Evolutionary conservation across 306 rosid genomes (phyloP).

Genomic region (Echinosophora koreensis): DNA sequence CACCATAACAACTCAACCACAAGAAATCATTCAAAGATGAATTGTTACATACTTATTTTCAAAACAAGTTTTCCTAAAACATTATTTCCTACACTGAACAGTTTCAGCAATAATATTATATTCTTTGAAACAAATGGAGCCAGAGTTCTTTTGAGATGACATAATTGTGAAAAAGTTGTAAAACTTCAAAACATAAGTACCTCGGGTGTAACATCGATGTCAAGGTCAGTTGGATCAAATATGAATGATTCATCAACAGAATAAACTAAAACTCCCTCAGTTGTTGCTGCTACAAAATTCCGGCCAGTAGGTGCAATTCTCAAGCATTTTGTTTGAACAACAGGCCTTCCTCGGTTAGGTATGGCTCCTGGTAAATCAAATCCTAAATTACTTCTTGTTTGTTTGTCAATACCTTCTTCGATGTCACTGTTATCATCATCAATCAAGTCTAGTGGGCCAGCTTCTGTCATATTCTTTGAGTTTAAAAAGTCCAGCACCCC

Average conservation of each 20-base stretch:
- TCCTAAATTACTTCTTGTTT: constrained; percentile 72
- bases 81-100: constrained; percentile 20
- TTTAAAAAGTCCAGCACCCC: constrained; percentile 93
- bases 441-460: constrained; percentile 90
- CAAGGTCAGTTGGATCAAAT: constrained; percentile 95
- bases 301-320: constrained; percentile 96
- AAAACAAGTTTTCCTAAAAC: not conserved
- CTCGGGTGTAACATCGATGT: constrained; percentile 97
- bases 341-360: constrained; percentile 86
- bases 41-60: not conserved
- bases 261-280: constrained; percentile 90
- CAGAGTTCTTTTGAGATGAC: constrained; percentile 4
- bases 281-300: constrained; percentile 92
- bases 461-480: constrained; percentile 95
- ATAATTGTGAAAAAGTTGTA: constrained; percentile 21
- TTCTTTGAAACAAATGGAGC: constrained; percentile 14
- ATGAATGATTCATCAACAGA: constrained; percentile 91
- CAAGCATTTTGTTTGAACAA: constrained; percentile 80
- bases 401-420: constrained; percentile 86
- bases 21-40: not conserved
- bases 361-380: constrained; percentile 84
- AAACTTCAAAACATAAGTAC: constrained; percentile 47
- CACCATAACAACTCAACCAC: constrained; percentile 3
- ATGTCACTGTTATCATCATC: constrained; percentile 81
- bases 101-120: constrained; percentile 8